Conservation (phyloP, 1,284 basidiomycete species). For the Malassezia obtusa region DNA sequence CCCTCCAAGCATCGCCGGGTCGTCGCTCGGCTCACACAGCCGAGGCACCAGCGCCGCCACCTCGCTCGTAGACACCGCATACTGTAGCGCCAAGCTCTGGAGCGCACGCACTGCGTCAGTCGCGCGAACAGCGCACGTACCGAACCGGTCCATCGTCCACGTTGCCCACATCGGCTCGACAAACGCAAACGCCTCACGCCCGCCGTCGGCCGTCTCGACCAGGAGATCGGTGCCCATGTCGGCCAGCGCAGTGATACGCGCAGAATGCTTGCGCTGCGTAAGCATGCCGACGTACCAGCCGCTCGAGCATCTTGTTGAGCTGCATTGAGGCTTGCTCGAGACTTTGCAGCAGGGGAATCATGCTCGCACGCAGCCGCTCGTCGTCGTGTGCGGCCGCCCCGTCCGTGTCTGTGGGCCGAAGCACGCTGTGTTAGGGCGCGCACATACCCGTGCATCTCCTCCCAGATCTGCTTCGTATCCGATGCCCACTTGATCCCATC, state of each 20-base stretch:
- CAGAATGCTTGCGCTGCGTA: slow-evolving; percentile 20
- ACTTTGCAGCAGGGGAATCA: slow-evolving; percentile 7
- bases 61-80: slow-evolving; percentile 9
- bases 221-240: slow-evolving; percentile 21
- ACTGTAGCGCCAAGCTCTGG: slow-evolving; percentile 4
- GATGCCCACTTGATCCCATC: slow-evolving; percentile 37
- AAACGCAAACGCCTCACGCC: slow-evolving; percentile 24
- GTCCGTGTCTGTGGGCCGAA: not conserved
- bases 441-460: slow-evolving; percentile 18
- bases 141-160: slow-evolving; percentile 35
- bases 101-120: slow-evolving; percentile 4
- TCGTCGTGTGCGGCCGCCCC: slow-evolving; percentile 14
- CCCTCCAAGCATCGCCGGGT: not conserved
- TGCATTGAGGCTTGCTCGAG: slow-evolving; percentile 9
- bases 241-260: slow-evolving; percentile 19
- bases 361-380: slow-evolving; percentile 10
- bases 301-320: slow-evolving; percentile 15
- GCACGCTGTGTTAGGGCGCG: not conserved
- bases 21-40: slow-evolving; percentile 3
- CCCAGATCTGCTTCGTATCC: slow-evolving; percentile 27
- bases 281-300: slow-evolving; percentile 20
- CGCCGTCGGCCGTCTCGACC: slow-evolving; percentile 23
- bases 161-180: slow-evolving; percentile 34
- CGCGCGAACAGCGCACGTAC: slow-evolving; percentile 9
- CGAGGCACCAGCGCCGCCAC: not conserved